Percentiles rank a stretch among this genome's conserved stretches.
Conservation (phyloP, 2,329 filamentous ascomycete species). For the Zelopaecilomyces penicillatus region DNA sequence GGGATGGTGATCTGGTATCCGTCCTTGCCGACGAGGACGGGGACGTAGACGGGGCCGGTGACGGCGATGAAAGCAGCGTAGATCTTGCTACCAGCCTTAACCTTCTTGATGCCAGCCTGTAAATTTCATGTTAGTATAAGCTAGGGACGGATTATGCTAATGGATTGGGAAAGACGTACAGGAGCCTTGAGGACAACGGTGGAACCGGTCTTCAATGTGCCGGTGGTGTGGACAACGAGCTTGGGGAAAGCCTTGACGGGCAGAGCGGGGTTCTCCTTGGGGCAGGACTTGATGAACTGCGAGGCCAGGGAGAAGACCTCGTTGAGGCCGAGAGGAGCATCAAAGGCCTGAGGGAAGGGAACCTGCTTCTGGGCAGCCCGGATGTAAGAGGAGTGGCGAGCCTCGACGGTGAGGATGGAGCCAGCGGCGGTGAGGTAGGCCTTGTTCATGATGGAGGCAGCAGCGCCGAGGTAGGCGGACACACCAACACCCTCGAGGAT, state of each 20-base stretch:
- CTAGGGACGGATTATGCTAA: too few relatives aligned
- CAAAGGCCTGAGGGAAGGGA: constrained; percentile 52
- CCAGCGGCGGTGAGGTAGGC: constrained; percentile 51
- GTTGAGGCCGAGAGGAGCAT: constrained; percentile 49
- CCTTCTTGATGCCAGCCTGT: constrained; percentile 1
- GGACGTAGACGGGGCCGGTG: constrained; percentile 14
- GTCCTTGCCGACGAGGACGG: constrained; percentile 14
- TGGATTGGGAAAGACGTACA: constrained; percentile 15
- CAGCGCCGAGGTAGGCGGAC: constrained; percentile 55
- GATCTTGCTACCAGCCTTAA: constrained; percentile 13
- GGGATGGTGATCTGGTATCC: constrained; percentile 18
- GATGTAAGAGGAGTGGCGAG: constrained; percentile 54
- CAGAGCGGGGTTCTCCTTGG: constrained; percentile 42
- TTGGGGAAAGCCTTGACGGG: constrained; percentile 53
- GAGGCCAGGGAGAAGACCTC: constrained; percentile 57
- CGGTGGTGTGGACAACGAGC: constrained; percentile 25
- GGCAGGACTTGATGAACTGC: constrained; percentile 52
- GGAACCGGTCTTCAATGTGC: constrained; percentile 15
- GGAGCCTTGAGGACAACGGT: constrained; percentile 20
- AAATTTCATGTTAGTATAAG: too few relatives aligned
- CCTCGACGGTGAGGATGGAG: constrained; percentile 55
- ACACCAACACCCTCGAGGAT: constrained; percentile 60
- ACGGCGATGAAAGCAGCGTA: constrained; percentile 28
- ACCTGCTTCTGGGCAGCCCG: constrained; percentile 38
- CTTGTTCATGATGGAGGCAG: constrained; percentile 49